Conservation (phyloP, 129 eudicot genomes). For the Cynara cardunculus region DNA sequence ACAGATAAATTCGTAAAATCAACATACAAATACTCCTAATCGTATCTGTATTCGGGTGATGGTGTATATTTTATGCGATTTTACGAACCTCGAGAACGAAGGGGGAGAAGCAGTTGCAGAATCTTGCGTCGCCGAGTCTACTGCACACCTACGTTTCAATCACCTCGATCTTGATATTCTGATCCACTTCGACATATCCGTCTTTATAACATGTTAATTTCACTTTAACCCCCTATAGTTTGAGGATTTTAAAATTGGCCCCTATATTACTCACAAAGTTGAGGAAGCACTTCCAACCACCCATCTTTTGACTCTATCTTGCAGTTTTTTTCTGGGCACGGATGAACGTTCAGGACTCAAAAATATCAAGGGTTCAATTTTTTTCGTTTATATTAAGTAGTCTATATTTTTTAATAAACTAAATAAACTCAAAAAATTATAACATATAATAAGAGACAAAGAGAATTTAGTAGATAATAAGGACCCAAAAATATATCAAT, state of each 20-base stretch:
- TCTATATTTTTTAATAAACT: too few relatives aligned
- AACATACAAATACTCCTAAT: slow-evolving; percentile 10
- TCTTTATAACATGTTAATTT: not conserved
- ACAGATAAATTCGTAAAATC: not conserved
- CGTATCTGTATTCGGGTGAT: not conserved
- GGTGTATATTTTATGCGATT: not conserved
- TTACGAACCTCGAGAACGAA: slow-evolving; percentile 21
- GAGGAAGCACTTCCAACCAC: not conserved
- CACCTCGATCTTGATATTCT: slow-evolving; percentile 25
- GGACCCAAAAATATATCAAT: too few relatives aligned
- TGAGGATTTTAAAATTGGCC: not conserved
- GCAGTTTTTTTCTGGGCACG: too few relatives aligned
- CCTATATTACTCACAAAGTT: not conserved
- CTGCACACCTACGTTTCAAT: slow-evolving; percentile 14
- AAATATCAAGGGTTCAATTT: too few relatives aligned
- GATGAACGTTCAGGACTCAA: too few relatives aligned
- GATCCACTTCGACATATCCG: slow-evolving; percentile 23
- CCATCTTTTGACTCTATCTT: not conserved
- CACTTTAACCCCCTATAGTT: slow-evolving; percentile 11
- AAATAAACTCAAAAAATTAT: too few relatives aligned
- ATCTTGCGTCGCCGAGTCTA: slow-evolving; percentile 28
- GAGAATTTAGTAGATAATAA: too few relatives aligned
- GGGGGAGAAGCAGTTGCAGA: slow-evolving; percentile 19
- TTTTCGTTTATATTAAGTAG: too few relatives aligned
- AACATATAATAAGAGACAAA: too few relatives aligned